Conservation (phyloP, 2,329 filamentous ascomycete genomes). For the Microascus cirrosus region DNA sequence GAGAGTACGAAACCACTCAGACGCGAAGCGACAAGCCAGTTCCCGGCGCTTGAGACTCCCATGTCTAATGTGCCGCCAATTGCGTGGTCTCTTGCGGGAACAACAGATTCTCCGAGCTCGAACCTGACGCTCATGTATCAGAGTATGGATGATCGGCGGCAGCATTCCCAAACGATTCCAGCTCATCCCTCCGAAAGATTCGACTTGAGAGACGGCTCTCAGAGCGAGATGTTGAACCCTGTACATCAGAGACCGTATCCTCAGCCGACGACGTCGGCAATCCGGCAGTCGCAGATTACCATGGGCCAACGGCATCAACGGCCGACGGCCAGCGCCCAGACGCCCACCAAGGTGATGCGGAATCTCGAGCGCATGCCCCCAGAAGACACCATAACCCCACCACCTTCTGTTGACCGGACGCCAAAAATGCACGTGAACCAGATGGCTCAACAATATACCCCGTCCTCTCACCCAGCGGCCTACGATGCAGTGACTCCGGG, state of each 20-base stretch:
- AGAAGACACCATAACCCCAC: constrained; percentile 19
- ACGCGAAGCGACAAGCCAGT: constrained; percentile 24
- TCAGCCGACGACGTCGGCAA: constrained; percentile 34
- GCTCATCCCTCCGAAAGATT: not conserved
- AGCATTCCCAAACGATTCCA: constrained; percentile 14
- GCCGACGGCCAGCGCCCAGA: constrained; percentile 7
- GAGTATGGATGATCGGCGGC: constrained; percentile 25
- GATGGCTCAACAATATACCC: constrained; percentile 21
- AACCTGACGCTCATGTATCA: constrained; percentile 76
- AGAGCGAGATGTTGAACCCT: not conserved
- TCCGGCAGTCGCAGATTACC: constrained; percentile 29
- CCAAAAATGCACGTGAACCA: constrained; percentile 14
- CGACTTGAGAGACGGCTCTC: not conserved
- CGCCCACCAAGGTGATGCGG: constrained; percentile 10
- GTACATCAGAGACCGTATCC: constrained; percentile 23
- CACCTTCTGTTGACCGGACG: constrained; percentile 15
- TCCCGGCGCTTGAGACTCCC: constrained; percentile 32
- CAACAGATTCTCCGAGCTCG: constrained; percentile 73
- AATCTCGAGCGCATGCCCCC: constrained; percentile 17
- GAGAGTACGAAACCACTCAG: constrained; percentile 52
- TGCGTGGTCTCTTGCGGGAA: constrained; percentile 81
- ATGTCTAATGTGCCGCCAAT: constrained; percentile 44
- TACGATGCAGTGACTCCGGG: constrained; percentile 27
- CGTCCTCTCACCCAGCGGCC: constrained; percentile 26
- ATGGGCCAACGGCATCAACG: constrained; percentile 12